Percentiles rank a stretch among this genome's conserved stretches.
Evolutionary conservation across 2,329 filamentous ascomycete species (phyloP).

Genomic region (Fusarium drepaniforme): DNA sequence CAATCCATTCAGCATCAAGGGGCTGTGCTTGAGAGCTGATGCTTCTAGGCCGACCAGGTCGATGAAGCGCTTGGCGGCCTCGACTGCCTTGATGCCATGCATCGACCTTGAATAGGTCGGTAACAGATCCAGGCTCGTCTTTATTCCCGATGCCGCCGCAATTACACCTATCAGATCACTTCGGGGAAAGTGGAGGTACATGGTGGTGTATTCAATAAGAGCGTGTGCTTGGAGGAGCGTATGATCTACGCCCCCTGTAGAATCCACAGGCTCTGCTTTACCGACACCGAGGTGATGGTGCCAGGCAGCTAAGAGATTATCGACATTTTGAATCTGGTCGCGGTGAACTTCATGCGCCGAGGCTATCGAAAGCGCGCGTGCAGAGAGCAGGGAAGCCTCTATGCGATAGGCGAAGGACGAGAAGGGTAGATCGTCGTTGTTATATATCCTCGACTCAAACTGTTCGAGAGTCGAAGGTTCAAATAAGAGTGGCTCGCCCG

Average conservation of each 20-base stretch:
- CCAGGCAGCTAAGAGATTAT: constrained; percentile 6
- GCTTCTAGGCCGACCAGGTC: background rate
- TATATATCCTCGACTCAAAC: background rate
- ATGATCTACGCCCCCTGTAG: background rate
- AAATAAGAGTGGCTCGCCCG: background rate
- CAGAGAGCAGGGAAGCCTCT: background rate
- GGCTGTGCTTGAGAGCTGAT: background rate
- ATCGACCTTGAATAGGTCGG: background rate
- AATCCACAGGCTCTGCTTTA: constrained; percentile 2
- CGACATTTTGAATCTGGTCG: constrained; percentile 3
- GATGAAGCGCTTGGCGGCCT: background rate
- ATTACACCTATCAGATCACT: background rate
- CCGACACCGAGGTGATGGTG: background rate
- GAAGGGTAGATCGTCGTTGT: background rate
- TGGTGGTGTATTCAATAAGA: background rate
- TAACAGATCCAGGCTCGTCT: background rate
- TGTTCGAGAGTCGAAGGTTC: background rate
- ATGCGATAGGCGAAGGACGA: background rate
- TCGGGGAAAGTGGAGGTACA: background rate
- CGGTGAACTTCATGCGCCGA: background rate
- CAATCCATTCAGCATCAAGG: background rate
- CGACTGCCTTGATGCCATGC: background rate
- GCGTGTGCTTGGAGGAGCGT: background rate
- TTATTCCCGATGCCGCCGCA: background rate
- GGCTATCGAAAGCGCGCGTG: background rate